A percentile compares a stretch with the other conserved stretches of the same genome.
Evolutionary conservation across 768 basidiomycete species (phyloP).

Genomic region (Trametes cubensis): DNA sequence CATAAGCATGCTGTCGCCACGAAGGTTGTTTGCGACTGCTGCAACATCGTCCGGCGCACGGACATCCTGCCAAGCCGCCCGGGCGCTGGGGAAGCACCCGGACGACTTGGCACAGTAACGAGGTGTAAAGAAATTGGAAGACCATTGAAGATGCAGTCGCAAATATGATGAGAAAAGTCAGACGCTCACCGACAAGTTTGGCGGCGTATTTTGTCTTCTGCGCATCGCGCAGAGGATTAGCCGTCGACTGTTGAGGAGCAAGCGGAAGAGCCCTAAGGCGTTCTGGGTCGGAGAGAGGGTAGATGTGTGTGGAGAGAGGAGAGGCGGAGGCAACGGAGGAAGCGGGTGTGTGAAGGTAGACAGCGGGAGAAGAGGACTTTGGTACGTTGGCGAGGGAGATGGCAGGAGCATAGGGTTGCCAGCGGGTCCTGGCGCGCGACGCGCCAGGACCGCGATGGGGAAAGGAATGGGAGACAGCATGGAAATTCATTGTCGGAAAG

Average conservation of each 20-base stretch:
- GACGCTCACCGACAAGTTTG: slow-evolving; percentile 69
- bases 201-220: slow-evolving; percentile 69
- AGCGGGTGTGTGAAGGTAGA: slow-evolving; percentile 62
- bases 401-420: slow-evolving; percentile 74
- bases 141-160: not conserved
- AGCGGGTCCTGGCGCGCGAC: slow-evolving; percentile 68
- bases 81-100: slow-evolving; percentile 9
- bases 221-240: slow-evolving; percentile 42
- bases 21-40: slow-evolving; percentile 1
- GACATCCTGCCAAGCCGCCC: slow-evolving; percentile 2
- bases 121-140: not conserved
- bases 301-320: slow-evolving; percentile 38
- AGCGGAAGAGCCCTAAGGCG: slow-evolving; percentile 28
- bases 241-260: slow-evolving; percentile 40
- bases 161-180: not conserved
- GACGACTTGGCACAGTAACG: slow-evolving; percentile 4
- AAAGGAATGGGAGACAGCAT: slow-evolving; percentile 50
- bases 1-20: slow-evolving; percentile 19
- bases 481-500: slow-evolving; percentile 32
- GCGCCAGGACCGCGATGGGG: slow-evolving; percentile 72
- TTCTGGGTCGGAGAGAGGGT: slow-evolving; percentile 41
- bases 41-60: not conserved
- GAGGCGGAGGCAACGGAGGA: slow-evolving; percentile 54
- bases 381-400: slow-evolving; percentile 40
- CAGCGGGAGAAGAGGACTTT: slow-evolving; percentile 37